phyloP scores from a whole-genome alignment of 176 grass and related monocot species.

The Oryza longistaminata region DNA sequence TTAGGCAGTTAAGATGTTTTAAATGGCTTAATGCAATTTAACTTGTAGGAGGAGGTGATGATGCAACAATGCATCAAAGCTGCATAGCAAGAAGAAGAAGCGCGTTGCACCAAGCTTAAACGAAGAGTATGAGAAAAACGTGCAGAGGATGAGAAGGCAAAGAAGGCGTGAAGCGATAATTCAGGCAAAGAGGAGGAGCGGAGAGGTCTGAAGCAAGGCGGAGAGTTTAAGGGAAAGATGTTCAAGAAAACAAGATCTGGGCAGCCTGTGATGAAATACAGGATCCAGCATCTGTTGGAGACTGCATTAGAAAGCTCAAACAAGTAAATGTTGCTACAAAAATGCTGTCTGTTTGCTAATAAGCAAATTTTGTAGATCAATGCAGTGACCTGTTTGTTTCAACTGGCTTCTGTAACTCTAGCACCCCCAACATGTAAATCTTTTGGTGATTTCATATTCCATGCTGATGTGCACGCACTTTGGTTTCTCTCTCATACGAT shows the following conservation, averaged over 20 bases:
- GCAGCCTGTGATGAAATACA: conserved; percentile 86
- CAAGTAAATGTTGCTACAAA: conserved; percentile 28
- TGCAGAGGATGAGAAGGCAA: conserved; percentile 67
- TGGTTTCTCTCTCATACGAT: background rate
- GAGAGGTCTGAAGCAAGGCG: conserved; percentile 61
- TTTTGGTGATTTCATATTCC: background rate
- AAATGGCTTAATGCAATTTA: conserved; percentile 9
- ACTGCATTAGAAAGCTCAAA: conserved; percentile 58
- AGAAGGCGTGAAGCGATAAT: conserved; percentile 56
- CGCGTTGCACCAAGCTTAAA: conserved; percentile 55
- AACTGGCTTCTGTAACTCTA: background rate
- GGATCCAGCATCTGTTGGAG: conserved; percentile 82
- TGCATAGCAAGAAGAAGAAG: conserved; percentile 53
- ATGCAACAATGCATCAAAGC: conserved; percentile 24
- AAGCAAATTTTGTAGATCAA: background rate
- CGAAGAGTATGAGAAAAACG: conserved; percentile 81
- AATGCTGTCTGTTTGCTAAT: background rate
- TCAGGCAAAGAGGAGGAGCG: conserved; percentile 52
- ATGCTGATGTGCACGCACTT: background rate
- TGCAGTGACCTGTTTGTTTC: conserved; percentile 14
- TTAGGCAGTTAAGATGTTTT: background rate
- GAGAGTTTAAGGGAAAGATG: conserved; percentile 72
- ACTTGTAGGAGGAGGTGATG: conserved; percentile 36
- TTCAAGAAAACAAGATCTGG: conserved; percentile 91
- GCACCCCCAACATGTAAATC: conserved; percentile 12